Percentiles rank a stretch among this genome's conserved stretches.
phyloP scores from a whole-genome alignment of 768 basidiomycete species.

The Auriscalpium orientale region DNA sequence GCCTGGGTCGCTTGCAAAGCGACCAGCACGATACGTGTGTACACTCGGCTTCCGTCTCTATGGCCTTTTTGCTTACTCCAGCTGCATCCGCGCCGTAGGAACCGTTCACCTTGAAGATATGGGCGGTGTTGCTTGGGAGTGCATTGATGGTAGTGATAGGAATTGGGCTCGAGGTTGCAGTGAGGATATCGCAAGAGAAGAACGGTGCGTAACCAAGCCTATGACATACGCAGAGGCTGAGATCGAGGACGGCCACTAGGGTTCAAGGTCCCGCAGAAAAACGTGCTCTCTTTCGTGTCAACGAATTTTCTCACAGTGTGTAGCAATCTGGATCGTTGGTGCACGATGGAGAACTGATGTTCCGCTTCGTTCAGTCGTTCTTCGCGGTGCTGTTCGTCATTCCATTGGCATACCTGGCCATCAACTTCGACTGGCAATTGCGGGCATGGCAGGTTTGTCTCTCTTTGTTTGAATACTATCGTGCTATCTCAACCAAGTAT shows the following conservation, averaged over 20 bases:
- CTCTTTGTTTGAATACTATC: not conserved
- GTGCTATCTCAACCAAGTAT: constrained; percentile 4
- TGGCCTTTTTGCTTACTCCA: not conserved
- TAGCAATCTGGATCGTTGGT: constrained; percentile 3
- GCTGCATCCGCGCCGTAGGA: constrained; percentile 7
- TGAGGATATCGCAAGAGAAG: not conserved
- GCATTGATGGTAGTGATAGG: not conserved
- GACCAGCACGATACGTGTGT: not conserved
- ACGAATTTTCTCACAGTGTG: constrained; percentile 38
- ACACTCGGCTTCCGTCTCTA: not conserved
- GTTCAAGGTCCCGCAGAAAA: constrained; percentile 42
- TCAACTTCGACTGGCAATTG: constrained; percentile 45
- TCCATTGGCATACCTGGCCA: constrained; percentile 44
- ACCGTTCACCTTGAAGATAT: not conserved
- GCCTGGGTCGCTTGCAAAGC: constrained; percentile 3
- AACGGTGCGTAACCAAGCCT: not conserved
- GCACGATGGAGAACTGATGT: not conserved
- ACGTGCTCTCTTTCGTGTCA: constrained; percentile 43
- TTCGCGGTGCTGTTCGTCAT: constrained; percentile 45
- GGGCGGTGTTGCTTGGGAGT: constrained; percentile 1
- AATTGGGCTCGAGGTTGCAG: constrained; percentile 7
- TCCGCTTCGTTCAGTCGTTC: constrained; percentile 37
- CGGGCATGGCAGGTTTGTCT: constrained; percentile 48
- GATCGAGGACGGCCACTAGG: constrained; percentile 27
- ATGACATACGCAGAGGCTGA: not conserved